Evolutionary conservation across 2,329 filamentous ascomycete species (phyloP).

Genomic region (Sporothrix euskadiensis): DNA sequence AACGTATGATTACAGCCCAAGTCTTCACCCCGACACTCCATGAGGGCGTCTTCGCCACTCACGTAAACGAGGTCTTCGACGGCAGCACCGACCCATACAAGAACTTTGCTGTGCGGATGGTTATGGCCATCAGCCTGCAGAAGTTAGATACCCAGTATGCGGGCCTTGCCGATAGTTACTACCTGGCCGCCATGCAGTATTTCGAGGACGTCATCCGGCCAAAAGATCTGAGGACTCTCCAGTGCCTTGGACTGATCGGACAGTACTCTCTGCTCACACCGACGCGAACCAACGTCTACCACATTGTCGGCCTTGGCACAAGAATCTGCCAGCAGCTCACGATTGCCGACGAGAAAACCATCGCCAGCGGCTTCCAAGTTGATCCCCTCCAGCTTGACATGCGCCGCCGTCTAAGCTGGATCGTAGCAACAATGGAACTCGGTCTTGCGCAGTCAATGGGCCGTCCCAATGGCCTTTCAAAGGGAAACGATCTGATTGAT

Average conservation of each 20-base stretch:
- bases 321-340: constrained; percentile 88
- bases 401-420: constrained; percentile 86
- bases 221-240: constrained; percentile 89
- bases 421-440: constrained; percentile 82
- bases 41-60: constrained; percentile 72
- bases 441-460: constrained; percentile 86
- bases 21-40: constrained; percentile 85
- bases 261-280: constrained; percentile 92
- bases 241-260: constrained; percentile 83
- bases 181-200: constrained; percentile 81
- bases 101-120: constrained; percentile 86
- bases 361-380: constrained; percentile 62
- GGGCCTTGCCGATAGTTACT: constrained; percentile 93
- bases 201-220: constrained; percentile 79
- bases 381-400: constrained; percentile 82
- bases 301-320: constrained; percentile 84
- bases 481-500: constrained; percentile 77
- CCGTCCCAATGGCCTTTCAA: constrained; percentile 81
- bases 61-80: constrained; percentile 78
- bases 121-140: constrained; percentile 91
- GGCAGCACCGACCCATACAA: constrained; percentile 76
- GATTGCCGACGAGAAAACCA: constrained; percentile 84
- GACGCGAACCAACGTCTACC: constrained; percentile 89
- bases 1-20: constrained; percentile 61
- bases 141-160: constrained; percentile 87